phyloP scores from a whole-genome alignment of 2,329 filamentous ascomycete species.

The Arthroderma uncinatum region DNA sequence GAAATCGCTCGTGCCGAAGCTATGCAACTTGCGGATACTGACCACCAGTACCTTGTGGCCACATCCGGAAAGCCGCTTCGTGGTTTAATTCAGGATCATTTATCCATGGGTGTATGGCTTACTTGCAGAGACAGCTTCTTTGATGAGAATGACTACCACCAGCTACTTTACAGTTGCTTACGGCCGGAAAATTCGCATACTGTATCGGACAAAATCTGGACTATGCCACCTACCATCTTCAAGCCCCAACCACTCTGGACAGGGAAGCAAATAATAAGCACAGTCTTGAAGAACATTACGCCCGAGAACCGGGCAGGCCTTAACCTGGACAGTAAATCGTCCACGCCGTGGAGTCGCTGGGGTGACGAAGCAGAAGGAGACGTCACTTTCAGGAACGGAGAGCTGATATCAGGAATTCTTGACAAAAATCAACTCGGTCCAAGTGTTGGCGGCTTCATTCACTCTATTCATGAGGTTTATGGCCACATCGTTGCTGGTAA shows the following conservation, averaged over 20 bases:
- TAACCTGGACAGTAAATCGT: conserved; percentile 66
- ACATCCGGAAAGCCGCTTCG: conserved; percentile 87
- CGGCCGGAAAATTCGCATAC: conserved; percentile 86
- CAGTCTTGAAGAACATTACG: conserved; percentile 82
- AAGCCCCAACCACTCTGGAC: conserved; percentile 81
- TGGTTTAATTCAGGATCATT: conserved; percentile 96
- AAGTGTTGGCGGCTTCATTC: conserved; percentile 73
- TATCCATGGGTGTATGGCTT: conserved; percentile 84
- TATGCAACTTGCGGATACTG: conserved; percentile 84
- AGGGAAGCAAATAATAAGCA: conserved; percentile 90
- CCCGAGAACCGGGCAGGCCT: conserved; percentile 65
- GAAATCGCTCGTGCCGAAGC: conserved; percentile 90
- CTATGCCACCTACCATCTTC: conserved; percentile 67
- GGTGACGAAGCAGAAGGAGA: conserved; percentile 54
- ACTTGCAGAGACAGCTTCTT: conserved; percentile 91
- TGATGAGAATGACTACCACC: conserved; percentile 74
- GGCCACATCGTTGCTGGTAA: conserved; percentile 78
- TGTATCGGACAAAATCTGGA: conserved; percentile 66
- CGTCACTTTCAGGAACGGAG: conserved; percentile 75
- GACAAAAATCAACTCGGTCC: conserved; percentile 95
- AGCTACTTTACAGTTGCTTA: conserved; percentile 82
- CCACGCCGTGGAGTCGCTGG: conserved; percentile 72
- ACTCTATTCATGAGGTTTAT: conserved; percentile 87
- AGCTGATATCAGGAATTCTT: conserved; percentile 79
- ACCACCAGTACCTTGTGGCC: conserved; percentile 90